Evolutionary conservation across 441 rosid genomes (phyloP).

Genomic region (Viola pubescens): DNA sequence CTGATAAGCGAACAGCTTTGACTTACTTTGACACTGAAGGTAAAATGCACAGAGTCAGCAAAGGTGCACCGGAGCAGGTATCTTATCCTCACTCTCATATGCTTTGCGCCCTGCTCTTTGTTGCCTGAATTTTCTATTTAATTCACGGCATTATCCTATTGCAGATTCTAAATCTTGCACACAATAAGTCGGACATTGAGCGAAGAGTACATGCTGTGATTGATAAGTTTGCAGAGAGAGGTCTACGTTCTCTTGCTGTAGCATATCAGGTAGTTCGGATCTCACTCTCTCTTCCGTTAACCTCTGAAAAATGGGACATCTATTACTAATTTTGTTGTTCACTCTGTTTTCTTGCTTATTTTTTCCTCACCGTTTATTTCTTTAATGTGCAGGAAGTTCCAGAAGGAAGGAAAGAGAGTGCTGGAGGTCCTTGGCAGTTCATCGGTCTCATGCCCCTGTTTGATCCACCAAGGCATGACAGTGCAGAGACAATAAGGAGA

Average conservation of each 20-base stretch:
- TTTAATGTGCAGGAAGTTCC: constrained; percentile 69
- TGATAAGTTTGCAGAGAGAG: constrained; percentile 92
- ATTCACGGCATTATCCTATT: constrained; percentile 13
- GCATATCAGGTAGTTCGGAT: constrained; percentile 62
- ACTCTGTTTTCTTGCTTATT: background rate
- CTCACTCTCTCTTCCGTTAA: background rate
- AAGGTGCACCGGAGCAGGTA: constrained; percentile 99
- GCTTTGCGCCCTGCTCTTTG: background rate
- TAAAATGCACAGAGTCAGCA: constrained; percentile 94
- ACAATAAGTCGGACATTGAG: constrained; percentile 75
- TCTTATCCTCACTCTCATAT: constrained; percentile 4
- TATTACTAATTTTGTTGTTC: background rate
- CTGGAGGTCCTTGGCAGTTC: constrained; percentile 92
- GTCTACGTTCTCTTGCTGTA: constrained; percentile 90
- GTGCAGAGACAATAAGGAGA: constrained; percentile 90
- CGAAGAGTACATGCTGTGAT: constrained; percentile 84
- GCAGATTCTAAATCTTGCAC: constrained; percentile 82
- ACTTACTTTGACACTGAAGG: constrained; percentile 69
- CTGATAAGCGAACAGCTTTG: constrained; percentile 90
- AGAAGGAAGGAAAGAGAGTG: constrained; percentile 71
- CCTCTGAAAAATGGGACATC: background rate
- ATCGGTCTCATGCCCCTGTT: constrained; percentile 93
- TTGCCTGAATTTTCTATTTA: background rate
- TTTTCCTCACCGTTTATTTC: background rate
- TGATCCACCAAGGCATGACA: constrained; percentile 97